Evolutionary conservation across 225 moss, liverwort and hornwort species (phyloP).

Genomic region (Marchantia polymorpha): DNA sequence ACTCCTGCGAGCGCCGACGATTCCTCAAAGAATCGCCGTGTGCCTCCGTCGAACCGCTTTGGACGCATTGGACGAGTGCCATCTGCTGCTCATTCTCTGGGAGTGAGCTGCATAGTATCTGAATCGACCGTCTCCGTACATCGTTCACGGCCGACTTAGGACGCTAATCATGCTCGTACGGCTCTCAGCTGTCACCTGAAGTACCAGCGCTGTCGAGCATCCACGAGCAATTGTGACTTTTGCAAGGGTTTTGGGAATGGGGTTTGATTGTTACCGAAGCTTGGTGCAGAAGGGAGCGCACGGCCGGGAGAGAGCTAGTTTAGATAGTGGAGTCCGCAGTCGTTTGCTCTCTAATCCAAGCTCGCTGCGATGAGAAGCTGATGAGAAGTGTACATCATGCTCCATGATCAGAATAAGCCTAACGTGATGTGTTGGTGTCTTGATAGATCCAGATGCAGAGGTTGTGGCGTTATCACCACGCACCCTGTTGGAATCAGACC

Average conservation of each 20-base stretch:
- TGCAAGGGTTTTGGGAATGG: background rate
- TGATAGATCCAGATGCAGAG: conserved; percentile 73
- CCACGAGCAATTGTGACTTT: background rate
- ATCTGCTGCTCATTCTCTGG: too few species aligned
- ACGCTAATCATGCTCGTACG: background rate
- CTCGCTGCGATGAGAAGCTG: background rate
- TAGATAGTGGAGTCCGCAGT: background rate
- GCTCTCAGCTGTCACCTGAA: background rate
- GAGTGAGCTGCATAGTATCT: too few species aligned
- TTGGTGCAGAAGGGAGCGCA: background rate
- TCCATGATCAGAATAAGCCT: background rate
- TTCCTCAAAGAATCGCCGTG: background rate
- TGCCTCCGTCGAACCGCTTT: background rate
- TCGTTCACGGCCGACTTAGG: background rate
- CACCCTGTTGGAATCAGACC: conserved; percentile 76
- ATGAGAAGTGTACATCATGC: background rate
- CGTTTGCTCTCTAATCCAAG: background rate
- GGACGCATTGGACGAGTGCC: too few species aligned
- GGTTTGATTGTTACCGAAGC: background rate
- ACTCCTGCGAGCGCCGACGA: background rate
- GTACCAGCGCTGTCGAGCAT: background rate
- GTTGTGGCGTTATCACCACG: conserved; percentile 75
- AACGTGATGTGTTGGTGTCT: background rate
- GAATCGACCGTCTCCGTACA: background rate
- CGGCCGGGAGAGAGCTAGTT: background rate